Conservation (phyloP, 495 filamentous ascomycete genomes). For the Penicillium subrubescens region DNA sequence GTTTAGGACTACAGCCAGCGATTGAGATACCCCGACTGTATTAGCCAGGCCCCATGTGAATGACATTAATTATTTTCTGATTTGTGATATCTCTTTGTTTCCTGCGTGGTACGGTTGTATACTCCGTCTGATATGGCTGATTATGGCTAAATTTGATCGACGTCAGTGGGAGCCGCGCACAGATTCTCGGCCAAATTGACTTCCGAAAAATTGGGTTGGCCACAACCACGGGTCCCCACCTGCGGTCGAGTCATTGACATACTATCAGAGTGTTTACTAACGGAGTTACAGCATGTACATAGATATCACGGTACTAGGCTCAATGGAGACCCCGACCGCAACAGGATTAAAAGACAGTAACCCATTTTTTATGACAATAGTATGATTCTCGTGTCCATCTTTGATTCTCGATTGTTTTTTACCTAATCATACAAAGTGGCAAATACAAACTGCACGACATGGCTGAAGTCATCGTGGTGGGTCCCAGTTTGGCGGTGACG, state of each 20-base stretch:
- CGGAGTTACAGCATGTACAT: not conserved
- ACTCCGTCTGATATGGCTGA: not conserved
- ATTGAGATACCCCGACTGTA: conserved; percentile 23
- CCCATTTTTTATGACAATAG: not conserved
- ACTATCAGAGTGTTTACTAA: not conserved
- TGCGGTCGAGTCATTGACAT: not conserved
- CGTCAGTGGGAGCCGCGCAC: conserved; percentile 20
- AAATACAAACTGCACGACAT: conserved; percentile 23
- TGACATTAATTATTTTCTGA: not conserved
- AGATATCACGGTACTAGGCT: not conserved
- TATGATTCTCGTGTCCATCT: not conserved
- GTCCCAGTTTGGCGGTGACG: conserved; percentile 24
- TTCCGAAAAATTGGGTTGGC: conserved; percentile 16
- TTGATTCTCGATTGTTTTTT: too few species aligned
- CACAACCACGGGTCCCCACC: conserved; percentile 20
- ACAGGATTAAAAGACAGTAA: not conserved
- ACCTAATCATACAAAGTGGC: conserved; percentile 4
- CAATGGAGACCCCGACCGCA: not conserved
- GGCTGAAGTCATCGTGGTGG: conserved; percentile 15
- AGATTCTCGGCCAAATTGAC: conserved; percentile 15
- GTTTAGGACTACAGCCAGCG: conserved; percentile 12
- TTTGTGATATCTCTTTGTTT: not conserved
- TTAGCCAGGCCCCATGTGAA: not conserved
- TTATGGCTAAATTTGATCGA: conserved; percentile 21
- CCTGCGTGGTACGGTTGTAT: not conserved